These are phyloP conservation scores for Candida ponderosae DNA, from an alignment of 805 yeast species.

Conservation along the genomic window DNA sequence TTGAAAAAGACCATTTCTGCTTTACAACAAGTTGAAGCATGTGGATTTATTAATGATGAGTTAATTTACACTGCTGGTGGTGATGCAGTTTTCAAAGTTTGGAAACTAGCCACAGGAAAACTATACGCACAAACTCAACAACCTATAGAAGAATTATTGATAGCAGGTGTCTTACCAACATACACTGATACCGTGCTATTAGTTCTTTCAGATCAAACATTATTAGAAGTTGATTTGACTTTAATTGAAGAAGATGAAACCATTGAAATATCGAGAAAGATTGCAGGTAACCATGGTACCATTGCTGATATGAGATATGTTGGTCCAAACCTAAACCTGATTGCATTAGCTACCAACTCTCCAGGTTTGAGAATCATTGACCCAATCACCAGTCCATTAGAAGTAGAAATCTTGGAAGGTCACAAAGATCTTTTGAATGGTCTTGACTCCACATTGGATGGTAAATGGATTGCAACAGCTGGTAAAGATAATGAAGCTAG, in stretches of 20 bases:
- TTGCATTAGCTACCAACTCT: conserved; percentile 92
- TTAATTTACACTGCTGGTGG: conserved; percentile 80
- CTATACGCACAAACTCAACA: conserved; percentile 28
- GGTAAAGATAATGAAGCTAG: conserved; percentile 84
- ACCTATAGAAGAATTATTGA: conserved; percentile 69
- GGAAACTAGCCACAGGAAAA: conserved; percentile 57
- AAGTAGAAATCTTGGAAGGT: conserved; percentile 62
- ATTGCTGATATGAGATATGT: conserved; percentile 82
- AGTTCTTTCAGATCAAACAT: conserved; percentile 80
- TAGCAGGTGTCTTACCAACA: conserved; percentile 47
- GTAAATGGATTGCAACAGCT: conserved; percentile 86
- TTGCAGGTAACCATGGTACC: conserved; percentile 94
- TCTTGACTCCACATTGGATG: conserved; percentile 71
- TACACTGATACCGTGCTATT: conserved; percentile 33
- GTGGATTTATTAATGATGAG: conserved; percentile 70
- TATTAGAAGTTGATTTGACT: conserved; percentile 39
- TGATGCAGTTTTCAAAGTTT: conserved; percentile 56
- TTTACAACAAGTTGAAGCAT: conserved; percentile 62
- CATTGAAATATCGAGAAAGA: conserved; percentile 40
- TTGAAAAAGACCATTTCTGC: conserved; percentile 63
- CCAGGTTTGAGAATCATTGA: conserved; percentile 77
- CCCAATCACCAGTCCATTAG: conserved; percentile 46
- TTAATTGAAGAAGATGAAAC: conserved; percentile 19
- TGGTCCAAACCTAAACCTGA: conserved; percentile 45
- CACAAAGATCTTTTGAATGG: conserved; percentile 82